Evolutionary conservation across 1,284 basidiomycete species (phyloP).

Genomic region (Ceratobasidium sp.): DNA sequence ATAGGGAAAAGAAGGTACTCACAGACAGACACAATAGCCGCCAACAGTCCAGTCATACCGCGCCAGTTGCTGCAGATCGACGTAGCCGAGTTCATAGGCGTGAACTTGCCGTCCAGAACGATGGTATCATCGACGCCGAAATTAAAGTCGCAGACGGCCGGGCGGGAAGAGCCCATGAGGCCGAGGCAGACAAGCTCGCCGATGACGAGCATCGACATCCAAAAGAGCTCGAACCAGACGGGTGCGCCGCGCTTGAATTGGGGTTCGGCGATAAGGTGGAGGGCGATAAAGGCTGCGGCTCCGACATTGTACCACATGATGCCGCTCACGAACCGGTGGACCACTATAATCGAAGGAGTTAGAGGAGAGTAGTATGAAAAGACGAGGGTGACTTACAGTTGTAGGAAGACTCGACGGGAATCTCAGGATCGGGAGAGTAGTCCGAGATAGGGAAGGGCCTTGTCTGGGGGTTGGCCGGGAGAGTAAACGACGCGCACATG

Average conservation of each 20-base stretch:
- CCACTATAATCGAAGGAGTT: neutral
- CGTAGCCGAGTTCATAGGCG: slow-evolving; percentile 28
- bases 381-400: neutral
- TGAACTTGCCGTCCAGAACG: neutral
- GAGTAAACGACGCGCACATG: slow-evolving; percentile 16
- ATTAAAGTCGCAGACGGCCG: slow-evolving; percentile 30
- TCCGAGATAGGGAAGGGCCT: slow-evolving; percentile 17
- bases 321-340: neutral
- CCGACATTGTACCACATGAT: slow-evolving; percentile 45
- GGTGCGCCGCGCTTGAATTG: slow-evolving; percentile 52
- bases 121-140: slow-evolving; percentile 27
- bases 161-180: slow-evolving; percentile 38
- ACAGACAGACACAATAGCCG: slow-evolving; percentile 41
- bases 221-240: slow-evolving; percentile 49
- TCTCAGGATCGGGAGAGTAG: neutral
- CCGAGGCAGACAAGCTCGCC: slow-evolving; percentile 46
- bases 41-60: slow-evolving; percentile 45
- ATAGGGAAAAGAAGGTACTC: slow-evolving; percentile 4
- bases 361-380: neutral
- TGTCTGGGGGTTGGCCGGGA: slow-evolving; percentile 36
- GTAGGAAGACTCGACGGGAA: slow-evolving; percentile 19
- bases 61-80: slow-evolving; percentile 49
- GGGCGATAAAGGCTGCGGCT: slow-evolving; percentile 55
- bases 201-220: slow-evolving; percentile 42
- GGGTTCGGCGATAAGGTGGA: slow-evolving; percentile 54